phyloP scores from a whole-genome alignment of 371 early-diverging fungal genomes.

The Encephalitozoon intestinalis region DNA sequence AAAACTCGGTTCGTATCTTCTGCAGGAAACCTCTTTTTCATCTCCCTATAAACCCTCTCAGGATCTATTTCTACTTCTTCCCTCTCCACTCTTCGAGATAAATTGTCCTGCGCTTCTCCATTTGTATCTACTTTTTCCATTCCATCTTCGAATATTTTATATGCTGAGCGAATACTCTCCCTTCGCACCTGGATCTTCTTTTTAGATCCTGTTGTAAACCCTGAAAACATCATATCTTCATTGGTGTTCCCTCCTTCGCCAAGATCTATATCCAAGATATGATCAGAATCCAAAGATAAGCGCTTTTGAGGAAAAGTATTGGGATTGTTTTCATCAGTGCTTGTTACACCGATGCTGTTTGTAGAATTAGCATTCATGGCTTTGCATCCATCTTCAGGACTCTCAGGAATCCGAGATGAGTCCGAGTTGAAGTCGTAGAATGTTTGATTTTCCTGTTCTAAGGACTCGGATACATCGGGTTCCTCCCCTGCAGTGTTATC shows the following conservation, averaged over 20 bases:
- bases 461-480: neutral
- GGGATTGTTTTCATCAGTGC: neutral
- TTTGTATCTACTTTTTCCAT: neutral
- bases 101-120: neutral
- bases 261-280: neutral
- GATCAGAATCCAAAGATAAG: neutral
- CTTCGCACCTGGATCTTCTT: slow-evolving; percentile 31
- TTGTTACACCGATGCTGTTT: neutral
- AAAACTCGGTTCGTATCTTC: slow-evolving; percentile 20
- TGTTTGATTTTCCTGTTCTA: neutral
- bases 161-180: neutral
- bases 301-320: neutral
- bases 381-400: neutral
- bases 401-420: neutral
- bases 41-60: slow-evolving; percentile 22
- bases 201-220: slow-evolving; percentile 47
- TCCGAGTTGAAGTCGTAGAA: neutral
- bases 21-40: slow-evolving; percentile 26
- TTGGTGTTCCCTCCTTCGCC: neutral
- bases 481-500: neutral
- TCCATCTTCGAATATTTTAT: neutral
- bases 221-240: slow-evolving; percentile 14
- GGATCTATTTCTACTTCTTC: slow-evolving; percentile 15
- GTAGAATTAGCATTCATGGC: neutral
- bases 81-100: slow-evolving; percentile 13